A percentile compares a stretch with the other conserved stretches of the same genome.
These are phyloP conservation scores for Tetrapisispora pingtungensis DNA, from an alignment of 805 yeast genomes.

Conservation along the genomic window DNA sequence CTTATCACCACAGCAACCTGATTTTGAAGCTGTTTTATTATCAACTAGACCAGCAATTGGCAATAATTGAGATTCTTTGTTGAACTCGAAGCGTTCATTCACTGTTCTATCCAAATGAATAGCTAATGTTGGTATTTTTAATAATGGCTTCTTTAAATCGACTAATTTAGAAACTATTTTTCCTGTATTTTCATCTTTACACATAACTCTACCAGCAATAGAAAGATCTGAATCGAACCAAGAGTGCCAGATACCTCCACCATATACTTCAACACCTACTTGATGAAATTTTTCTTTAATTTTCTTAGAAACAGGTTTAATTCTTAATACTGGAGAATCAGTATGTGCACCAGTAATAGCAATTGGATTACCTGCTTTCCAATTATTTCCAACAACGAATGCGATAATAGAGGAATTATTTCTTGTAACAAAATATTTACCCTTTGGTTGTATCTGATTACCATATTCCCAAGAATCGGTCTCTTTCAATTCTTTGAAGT, in stretches of 20 bases:
- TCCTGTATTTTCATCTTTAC: constrained; percentile 37
- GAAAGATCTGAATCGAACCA: constrained; percentile 95
- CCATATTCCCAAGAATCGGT: constrained; percentile 50
- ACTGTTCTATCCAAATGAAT: constrained; percentile 79
- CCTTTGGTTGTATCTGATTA: constrained; percentile 40
- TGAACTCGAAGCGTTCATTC: constrained; percentile 72
- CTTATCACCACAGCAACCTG: constrained; percentile 40
- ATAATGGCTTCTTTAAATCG: constrained; percentile 70
- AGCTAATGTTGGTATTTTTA: constrained; percentile 90
- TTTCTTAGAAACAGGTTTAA: constrained; percentile 77
- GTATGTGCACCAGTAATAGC: constrained; percentile 94
- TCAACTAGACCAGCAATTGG: constrained; percentile 70
- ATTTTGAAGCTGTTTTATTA: constrained; percentile 11
- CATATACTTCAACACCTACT: constrained; percentile 88
- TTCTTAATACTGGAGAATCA: constrained; percentile 81
- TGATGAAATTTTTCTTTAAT: constrained; percentile 68
- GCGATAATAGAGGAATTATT: constrained; percentile 85
- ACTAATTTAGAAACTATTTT: constrained; percentile 55
- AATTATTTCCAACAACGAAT: constrained; percentile 66
- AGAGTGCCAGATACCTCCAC: constrained; percentile 93
- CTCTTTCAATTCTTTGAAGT: constrained; percentile 67
- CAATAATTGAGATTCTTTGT: constrained; percentile 73
- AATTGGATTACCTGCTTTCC: constrained; percentile 69
- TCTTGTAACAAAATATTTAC: constrained; percentile 78
- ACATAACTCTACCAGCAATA: constrained; percentile 84